A percentile compares a stretch with the other conserved stretches of the same genome.
Conservation (phyloP, 176 grass and related monocot species). For the Oryza glumipatula region DNA sequence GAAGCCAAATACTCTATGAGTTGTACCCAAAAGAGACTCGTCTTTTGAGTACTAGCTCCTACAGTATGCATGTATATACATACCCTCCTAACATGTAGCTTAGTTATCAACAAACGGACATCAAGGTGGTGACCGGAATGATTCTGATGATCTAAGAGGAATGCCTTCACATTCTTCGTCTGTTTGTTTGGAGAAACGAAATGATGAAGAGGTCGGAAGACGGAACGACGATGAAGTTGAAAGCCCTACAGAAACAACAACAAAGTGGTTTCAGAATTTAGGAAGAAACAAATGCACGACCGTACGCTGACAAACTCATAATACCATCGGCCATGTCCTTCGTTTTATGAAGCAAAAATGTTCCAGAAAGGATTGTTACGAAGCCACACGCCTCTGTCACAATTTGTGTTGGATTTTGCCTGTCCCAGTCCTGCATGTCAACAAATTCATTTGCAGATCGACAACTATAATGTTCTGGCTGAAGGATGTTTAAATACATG, state of each 20-base stretch:
- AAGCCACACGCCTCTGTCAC: constrained; percentile 81
- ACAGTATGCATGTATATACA: neutral
- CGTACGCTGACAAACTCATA: neutral
- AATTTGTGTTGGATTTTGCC: constrained; percentile 86
- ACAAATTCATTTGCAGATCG: neutral
- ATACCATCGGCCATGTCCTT: constrained; percentile 74
- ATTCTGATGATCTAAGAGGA: constrained; percentile 65
- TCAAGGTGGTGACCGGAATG: constrained; percentile 47
- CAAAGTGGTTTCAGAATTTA: neutral
- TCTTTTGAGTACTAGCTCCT: constrained; percentile 5
- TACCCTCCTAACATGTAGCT: neutral
- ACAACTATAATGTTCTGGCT: neutral
- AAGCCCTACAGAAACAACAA: constrained; percentile 14
- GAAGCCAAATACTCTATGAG: neutral
- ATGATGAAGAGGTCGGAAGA: constrained; percentile 42
- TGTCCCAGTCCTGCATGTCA: constrained; percentile 61
- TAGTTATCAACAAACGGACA: neutral
- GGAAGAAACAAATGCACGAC: neutral
- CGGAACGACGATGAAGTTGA: constrained; percentile 45
- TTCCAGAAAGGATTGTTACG: constrained; percentile 81
- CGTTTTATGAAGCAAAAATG: constrained; percentile 82
- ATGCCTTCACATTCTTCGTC: constrained; percentile 60
- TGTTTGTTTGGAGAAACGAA: constrained; percentile 48
- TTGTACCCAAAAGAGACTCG: neutral
- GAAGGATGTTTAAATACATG: neutral